Evolutionary conservation across 164 flowering plant genomes (phyloP).

Genomic region (Dillenia suffruticosa): DNA sequence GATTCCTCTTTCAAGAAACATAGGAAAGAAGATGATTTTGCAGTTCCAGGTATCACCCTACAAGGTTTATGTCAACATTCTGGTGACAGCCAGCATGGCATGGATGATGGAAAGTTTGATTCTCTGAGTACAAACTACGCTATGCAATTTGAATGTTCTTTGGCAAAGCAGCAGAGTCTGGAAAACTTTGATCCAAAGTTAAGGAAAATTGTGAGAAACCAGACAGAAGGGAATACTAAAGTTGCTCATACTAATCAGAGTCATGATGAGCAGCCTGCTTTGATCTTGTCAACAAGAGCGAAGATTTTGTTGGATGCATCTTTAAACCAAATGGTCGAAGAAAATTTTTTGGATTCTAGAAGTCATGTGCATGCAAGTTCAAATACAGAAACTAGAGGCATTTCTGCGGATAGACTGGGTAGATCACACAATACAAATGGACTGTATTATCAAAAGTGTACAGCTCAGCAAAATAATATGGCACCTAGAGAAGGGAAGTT

Average conservation of each 20-base stretch:
- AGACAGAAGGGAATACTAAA: constrained; percentile 2
- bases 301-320: constrained; percentile 13
- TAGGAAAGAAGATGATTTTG: constrained; percentile 16
- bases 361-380: constrained; percentile 10
- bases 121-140: constrained; percentile 3
- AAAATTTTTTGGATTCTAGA: constrained; percentile 1
- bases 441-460: not conserved
- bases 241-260: not conserved
- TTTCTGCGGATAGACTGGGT: not conserved
- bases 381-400: constrained; percentile 11
- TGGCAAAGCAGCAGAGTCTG: constrained; percentile 7
- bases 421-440: constrained; percentile 10
- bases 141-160: constrained; percentile 10
- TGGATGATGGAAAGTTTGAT: constrained; percentile 8
- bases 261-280: not conserved
- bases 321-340: not conserved
- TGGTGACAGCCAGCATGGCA: constrained; percentile 6
- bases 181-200: constrained; percentile 12
- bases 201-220: constrained; percentile 8
- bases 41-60: constrained; percentile 17
- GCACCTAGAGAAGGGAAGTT: not conserved
- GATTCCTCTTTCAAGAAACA: constrained; percentile 10
- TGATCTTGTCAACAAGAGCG: constrained; percentile 1
- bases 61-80: constrained; percentile 6
- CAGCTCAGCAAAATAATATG: constrained; percentile 3